Percentiles rank a stretch among this genome's conserved stretches.
Conservation (phyloP, 495 filamentous ascomycete species). For the Apiosordaria backusii region DNA sequence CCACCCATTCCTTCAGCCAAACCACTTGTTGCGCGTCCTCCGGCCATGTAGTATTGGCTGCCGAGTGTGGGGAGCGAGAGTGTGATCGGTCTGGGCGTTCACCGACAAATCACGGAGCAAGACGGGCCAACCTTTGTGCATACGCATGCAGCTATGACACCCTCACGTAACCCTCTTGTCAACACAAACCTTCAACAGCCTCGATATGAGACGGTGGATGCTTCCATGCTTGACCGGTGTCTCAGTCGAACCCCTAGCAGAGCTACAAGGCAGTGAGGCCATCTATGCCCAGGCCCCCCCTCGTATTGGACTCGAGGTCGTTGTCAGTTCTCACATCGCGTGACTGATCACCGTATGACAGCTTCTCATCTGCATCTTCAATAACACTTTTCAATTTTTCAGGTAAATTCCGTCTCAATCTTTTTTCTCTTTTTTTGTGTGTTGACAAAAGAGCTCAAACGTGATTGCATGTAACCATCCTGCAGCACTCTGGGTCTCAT, state of each 20-base stretch:
- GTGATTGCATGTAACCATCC: too few relatives aligned
- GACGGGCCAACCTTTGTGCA: not conserved
- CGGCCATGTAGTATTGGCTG: not conserved
- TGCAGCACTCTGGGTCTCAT: not conserved
- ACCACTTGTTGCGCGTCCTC: not conserved
- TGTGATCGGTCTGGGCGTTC: not conserved
- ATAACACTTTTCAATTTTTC: too few relatives aligned
- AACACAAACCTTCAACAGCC: not conserved
- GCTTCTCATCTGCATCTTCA: not conserved
- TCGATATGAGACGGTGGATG: not conserved
- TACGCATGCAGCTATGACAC: not conserved
- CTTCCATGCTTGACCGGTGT: not conserved
- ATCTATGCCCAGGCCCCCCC: not conserved
- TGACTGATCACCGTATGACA: not conserved
- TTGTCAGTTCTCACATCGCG: not conserved
- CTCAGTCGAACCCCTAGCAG: not conserved
- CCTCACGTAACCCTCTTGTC: not conserved
- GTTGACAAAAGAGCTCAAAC: too few relatives aligned
- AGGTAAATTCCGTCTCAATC: too few relatives aligned
- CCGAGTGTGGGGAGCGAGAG: not conserved
- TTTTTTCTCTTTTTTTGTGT: too few relatives aligned
- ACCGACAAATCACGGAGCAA: not conserved
- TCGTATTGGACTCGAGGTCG: not conserved
- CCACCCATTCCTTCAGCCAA: not conserved
- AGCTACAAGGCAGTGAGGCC: not conserved